Evolutionary conservation across 129 eudicot species (phyloP).

Genomic region (Arctium minus): DNA sequence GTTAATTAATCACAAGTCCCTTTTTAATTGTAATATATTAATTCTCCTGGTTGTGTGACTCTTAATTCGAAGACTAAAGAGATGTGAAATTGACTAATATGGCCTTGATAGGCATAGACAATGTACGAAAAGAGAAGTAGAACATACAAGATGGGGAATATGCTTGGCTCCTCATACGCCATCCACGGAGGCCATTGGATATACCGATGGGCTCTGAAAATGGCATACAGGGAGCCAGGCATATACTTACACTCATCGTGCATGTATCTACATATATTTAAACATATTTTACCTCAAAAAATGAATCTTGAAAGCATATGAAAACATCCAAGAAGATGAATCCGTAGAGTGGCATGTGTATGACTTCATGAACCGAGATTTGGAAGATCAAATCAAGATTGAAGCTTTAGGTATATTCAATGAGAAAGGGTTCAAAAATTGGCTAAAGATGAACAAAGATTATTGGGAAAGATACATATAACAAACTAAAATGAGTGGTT

Average conservation of each 20-base stretch:
- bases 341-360: conserved; percentile 12
- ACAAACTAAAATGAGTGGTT: neutral
- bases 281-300: conserved; percentile 22
- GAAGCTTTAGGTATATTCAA: neutral
- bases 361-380: conserved; percentile 13
- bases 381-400: conserved; percentile 14
- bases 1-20: neutral
- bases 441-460: conserved; percentile 7
- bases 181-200: conserved; percentile 64
- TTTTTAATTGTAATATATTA: neutral
- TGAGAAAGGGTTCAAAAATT: conserved; percentile 11
- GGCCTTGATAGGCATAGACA: neutral
- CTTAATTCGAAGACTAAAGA: neutral
- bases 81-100: conserved; percentile 3
- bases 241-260: conserved; percentile 41
- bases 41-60: neutral
- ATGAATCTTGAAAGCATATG: conserved; percentile 17
- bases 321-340: conserved; percentile 13
- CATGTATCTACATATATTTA: conserved; percentile 3
- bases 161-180: conserved; percentile 99
- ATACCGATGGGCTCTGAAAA: conserved; percentile 59
- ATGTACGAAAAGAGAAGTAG: neutral
- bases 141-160: conserved; percentile 31
- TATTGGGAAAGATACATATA: neutral
- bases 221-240: conserved; percentile 99